Conservation (phyloP, 495 filamentous ascomycete genomes). For the Lasiosphaeris hirsuta region DNA sequence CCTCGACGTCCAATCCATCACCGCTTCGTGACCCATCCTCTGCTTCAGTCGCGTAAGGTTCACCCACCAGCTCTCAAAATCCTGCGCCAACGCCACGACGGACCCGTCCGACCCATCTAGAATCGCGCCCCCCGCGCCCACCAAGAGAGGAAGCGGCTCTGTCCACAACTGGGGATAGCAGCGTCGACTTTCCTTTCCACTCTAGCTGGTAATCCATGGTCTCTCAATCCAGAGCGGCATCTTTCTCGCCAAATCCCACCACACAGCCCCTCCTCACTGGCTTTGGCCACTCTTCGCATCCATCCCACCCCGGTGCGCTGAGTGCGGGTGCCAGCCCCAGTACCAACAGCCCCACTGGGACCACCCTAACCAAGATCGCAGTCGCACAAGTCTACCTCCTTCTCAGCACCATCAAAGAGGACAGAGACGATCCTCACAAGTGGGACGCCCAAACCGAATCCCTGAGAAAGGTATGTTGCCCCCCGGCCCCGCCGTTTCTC, state of each 20-base stretch:
- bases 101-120: neutral
- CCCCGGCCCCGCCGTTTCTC: neutral
- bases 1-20: conserved; percentile 23
- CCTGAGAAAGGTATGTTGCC: conserved; percentile 74
- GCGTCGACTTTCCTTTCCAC: conserved; percentile 23
- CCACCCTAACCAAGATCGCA: conserved; percentile 74
- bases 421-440: conserved; percentile 82
- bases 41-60: conserved; percentile 8
- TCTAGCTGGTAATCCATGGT: conserved; percentile 33
- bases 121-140: conserved; percentile 10
- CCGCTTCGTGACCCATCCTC: conserved; percentile 12
- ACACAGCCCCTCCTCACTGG: conserved; percentile 47
- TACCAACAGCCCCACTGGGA: conserved; percentile 62
- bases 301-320: conserved; percentile 49
- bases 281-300: conserved; percentile 49
- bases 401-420: conserved; percentile 88
- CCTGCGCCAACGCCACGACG: neutral
- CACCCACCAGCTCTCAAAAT: conserved; percentile 3
- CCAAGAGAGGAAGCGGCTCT: conserved; percentile 27
- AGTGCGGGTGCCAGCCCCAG: conserved; percentile 62
- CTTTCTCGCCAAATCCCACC: conserved; percentile 53
- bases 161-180: conserved; percentile 29
- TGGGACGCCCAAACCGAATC: conserved; percentile 90
- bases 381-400: conserved; percentile 93
- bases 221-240: conserved; percentile 45